Base-by-base conservation (phyloP, 208 protist genomes). In the Spongospora subterranea region DNA sequence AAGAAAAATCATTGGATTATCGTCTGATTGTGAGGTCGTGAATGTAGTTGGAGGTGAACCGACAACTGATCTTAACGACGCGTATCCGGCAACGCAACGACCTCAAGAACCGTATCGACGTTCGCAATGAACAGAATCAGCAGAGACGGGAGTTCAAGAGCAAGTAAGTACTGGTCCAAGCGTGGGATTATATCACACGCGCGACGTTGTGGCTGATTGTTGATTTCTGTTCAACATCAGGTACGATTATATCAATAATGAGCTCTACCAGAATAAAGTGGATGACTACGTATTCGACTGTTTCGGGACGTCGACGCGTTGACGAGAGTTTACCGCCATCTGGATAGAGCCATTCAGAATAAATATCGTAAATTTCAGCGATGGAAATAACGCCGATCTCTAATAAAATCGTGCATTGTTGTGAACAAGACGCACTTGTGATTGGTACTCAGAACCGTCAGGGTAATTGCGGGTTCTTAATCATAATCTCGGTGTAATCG, bases 181-280 rank as follows among this genome's bases (percentile, higher is more conserved):
- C n/a, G 6, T 82, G 6, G 6, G 35, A 40, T 35, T 6, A 6
- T 82, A n/a, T 6, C 35, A 82, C 71, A 20, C 11, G n/a, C 71
- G 35, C 71, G 35, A 13, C 17, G 54, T 17, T 29, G 54, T 65
- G 17, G 17, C 54, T 29, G 17, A 32, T 29, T 65, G 20, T 65
- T 65, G 54, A 29, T 65, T n/a, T n/a, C n/a, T n/a, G n/a, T n/a
- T n/a, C n/a, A 60, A 60, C 24, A 24, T 20, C n/a, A 82, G 71
- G 71, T 82, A 82, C n/a, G 71, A 82, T 43, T 82, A 82, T n/a
- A 82, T 82, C n/a, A 82, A 82, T 43, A 82, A 82, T 6, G 71
- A 82, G 17, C n/a, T 82, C 6, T 82, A 82, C 71, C 71, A 82
- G n/a, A 82, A 82, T n/a, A 82, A 82, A n/a, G n/a, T 82, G 17